Evolutionary conservation across 2,329 filamentous ascomycete genomes (phyloP).

Genomic region (Dothideomycetidae sp.): DNA sequence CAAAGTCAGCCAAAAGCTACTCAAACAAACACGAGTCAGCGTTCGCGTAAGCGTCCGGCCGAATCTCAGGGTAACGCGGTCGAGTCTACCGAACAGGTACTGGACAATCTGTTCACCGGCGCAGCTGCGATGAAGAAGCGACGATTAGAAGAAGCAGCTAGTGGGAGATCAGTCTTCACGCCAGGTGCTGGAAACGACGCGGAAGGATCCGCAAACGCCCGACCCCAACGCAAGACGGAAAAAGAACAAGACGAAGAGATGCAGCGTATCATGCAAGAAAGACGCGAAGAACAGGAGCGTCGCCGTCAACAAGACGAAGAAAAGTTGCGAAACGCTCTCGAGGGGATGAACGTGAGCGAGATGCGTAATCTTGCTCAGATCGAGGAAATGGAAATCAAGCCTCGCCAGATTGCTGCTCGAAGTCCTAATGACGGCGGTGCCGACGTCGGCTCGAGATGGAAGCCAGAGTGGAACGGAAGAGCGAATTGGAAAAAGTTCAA

Average conservation of each 20-base stretch:
- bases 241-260: slow-evolving; percentile 52
- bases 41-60: slow-evolving; percentile 18
- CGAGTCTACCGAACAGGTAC: slow-evolving; percentile 33
- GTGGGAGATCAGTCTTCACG: slow-evolving; percentile 18
- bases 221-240: slow-evolving; percentile 32
- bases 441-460: slow-evolving; percentile 52
- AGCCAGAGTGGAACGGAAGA: slow-evolving; percentile 80
- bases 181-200: neutral
- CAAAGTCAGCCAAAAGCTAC: slow-evolving; percentile 8
- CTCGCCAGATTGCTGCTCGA: slow-evolving; percentile 16
- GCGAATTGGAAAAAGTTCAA: slow-evolving; percentile 93
- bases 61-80: slow-evolving; percentile 13
- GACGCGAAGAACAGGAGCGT: slow-evolving; percentile 39
- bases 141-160: slow-evolving; percentile 43
- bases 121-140: slow-evolving; percentile 68
- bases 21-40: slow-evolving; percentile 18
- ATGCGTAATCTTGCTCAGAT: slow-evolving; percentile 63
- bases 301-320: slow-evolving; percentile 50
- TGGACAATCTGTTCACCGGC: slow-evolving; percentile 62
- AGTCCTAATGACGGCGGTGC: slow-evolving; percentile 23
- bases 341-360: slow-evolving; percentile 54
- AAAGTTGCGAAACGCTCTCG: slow-evolving; percentile 40
- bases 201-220: slow-evolving; percentile 15
- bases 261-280: slow-evolving; percentile 45
- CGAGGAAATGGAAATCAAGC: slow-evolving; percentile 56